Conservation (phyloP, 2,329 filamentous ascomycete species). For the Ceratocystis alfenasii region DNA sequence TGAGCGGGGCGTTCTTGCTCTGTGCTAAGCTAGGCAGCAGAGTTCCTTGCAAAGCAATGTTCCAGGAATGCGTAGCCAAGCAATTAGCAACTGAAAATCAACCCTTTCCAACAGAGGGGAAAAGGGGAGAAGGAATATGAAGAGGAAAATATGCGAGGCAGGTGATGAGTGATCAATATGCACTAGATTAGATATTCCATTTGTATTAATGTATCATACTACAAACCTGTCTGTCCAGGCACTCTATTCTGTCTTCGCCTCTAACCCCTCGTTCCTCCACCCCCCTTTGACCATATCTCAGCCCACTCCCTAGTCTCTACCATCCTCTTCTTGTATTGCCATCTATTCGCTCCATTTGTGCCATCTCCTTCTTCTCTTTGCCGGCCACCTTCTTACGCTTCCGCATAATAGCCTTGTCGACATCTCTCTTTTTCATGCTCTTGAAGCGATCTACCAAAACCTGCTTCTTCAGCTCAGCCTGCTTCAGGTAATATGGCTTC, state of each 20-base stretch:
- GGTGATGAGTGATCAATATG: not conserved
- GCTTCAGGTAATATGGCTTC: constrained; percentile 87
- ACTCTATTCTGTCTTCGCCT: not conserved
- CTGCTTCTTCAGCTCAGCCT: constrained; percentile 79
- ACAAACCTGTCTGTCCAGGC: not conserved
- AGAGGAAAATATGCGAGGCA: not conserved
- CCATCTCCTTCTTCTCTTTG: constrained; percentile 71
- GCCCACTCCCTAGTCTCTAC: constrained; percentile 1
- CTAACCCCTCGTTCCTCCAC: too few species aligned
- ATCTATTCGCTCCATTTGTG: constrained; percentile 29
- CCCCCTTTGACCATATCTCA: too few species aligned
- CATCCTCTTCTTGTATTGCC: constrained; percentile 15
- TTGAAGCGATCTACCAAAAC: constrained; percentile 67
- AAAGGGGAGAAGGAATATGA: not conserved
- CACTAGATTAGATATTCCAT: constrained; percentile 9
- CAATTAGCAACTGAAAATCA: not conserved
- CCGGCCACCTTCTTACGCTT: constrained; percentile 77
- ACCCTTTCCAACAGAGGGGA: too few species aligned
- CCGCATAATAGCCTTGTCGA: constrained; percentile 73
- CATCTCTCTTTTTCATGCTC: constrained; percentile 72
- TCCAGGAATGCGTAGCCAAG: constrained; percentile 37
- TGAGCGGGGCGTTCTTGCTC: constrained; percentile 87
- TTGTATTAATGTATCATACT: not conserved
- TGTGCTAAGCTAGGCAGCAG: constrained; percentile 76
- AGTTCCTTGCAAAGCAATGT: constrained; percentile 71